Base-by-base conservation (phyloP, 2,329 filamentous ascomycete species). In the Huntiella abstrusa region DNA sequence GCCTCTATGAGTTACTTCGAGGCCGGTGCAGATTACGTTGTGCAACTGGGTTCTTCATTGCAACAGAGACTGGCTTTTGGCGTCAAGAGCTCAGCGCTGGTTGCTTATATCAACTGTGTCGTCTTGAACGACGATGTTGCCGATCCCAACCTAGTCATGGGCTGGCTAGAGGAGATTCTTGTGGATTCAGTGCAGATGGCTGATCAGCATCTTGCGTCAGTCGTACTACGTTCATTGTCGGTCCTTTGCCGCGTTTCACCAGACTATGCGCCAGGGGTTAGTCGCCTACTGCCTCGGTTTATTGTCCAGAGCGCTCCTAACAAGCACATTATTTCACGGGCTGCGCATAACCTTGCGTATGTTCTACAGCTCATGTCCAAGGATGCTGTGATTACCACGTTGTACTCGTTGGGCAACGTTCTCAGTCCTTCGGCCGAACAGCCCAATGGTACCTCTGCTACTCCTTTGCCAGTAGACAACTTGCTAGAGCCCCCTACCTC, bases 341-440 rank as follows among this genome's bases (percentile, higher is more conserved):
- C 88, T 22, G 85, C 87, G n/a, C 76, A 77, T 53, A 91, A 82
- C 54, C 67, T 98, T 33, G 86, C 87, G 2, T 80, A 79, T 53
- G 77, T 92, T 13, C 66, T 98, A 47, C 80, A 79, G 53, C 70
- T 80, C 55, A 70, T 96, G 10, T 93, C 91, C 1, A 83, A 93
- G 55, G 91, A 98, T 64, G 80, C 86, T 33, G 74, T 94, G 33
- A 96, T 98, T 53, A 93, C 87, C 4, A 96, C 87, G 1, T 67
- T 98, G 7, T 98, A 98, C 62, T 91, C 86, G 0, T 70, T 98
- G n/a, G 91, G 91, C 15, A 98, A 98, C 58, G 81, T 94, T 3
- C 69, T 98, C 11, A 95, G 86, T 54, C 79, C 85, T 4, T 76
- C 73, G 41, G 68, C 69, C 11, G 73, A 73, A 48, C 63, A 66